Evolutionary conservation across 2,329 filamentous ascomycete species (phyloP).

Genomic region (Ascochyta fabae): DNA sequence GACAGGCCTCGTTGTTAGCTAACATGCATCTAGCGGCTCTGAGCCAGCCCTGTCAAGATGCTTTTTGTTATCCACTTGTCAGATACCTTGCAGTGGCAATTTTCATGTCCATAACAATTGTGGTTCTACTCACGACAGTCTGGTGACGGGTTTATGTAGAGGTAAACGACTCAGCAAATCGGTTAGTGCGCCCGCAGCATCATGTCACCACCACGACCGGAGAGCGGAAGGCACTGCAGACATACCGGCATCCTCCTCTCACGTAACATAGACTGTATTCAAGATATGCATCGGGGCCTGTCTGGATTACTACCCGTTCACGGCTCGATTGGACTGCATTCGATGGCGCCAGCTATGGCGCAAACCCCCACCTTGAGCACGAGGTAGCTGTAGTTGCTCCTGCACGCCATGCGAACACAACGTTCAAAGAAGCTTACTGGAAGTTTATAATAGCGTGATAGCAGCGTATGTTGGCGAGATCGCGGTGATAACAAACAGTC

Average conservation of each 20-base stretch:
- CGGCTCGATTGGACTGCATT: not conserved
- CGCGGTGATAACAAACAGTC: not conserved
- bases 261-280: not conserved
- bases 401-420: not conserved
- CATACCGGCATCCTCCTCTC: not conserved
- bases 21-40: not conserved
- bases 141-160: not conserved
- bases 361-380: slow-evolving; percentile 1
- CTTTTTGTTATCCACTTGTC: not conserved
- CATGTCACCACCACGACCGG: not conserved
- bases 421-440: no score
- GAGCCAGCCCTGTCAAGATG: not conserved
- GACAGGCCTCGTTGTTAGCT: not conserved
- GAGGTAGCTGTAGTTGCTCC: not conserved
- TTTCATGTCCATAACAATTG: slow-evolving; percentile 3
- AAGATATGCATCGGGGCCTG: not conserved
- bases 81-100: slow-evolving; percentile 1
- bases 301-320: not conserved
- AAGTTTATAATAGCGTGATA: not conserved
- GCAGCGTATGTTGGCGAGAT: not conserved
- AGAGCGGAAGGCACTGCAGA: not conserved
- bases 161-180: no score
- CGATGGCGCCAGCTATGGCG: not conserved
- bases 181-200: no score
- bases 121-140: not conserved